Conservation (phyloP, 116 monocot species). For the Dioscorea cayenensis region DNA sequence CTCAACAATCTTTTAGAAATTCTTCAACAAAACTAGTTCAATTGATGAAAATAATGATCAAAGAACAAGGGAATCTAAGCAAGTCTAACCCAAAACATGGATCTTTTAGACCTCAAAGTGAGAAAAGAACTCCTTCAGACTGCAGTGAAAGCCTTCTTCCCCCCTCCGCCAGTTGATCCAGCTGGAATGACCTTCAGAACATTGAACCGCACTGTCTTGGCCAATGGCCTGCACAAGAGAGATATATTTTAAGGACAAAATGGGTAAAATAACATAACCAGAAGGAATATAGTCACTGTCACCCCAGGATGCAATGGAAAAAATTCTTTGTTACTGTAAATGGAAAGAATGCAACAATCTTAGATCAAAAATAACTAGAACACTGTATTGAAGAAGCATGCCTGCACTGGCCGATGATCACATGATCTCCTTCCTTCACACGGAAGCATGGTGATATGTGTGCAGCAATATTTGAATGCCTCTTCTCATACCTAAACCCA, state of each 20-base stretch:
- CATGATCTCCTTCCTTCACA: slow-evolving; percentile 1
- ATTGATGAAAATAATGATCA: no score
- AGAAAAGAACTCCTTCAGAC: not conserved
- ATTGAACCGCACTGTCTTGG: not conserved
- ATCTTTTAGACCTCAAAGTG: no score
- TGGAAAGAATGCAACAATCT: not conserved
- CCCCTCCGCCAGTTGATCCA: not conserved
- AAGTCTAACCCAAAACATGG: no score
- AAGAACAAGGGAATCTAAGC: no score
- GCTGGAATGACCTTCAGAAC: not conserved
- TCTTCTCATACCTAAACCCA: not conserved
- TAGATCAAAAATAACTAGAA: not conserved
- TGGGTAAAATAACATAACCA: not conserved
- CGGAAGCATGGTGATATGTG: not conserved
- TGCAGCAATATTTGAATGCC: not conserved
- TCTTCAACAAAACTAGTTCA: no score
- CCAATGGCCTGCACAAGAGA: not conserved
- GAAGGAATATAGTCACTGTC: not conserved
- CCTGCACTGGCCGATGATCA: not conserved
- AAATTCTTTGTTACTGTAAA: no score
- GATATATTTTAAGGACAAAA: not conserved
- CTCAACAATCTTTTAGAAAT: no score
- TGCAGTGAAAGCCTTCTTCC: not conserved
- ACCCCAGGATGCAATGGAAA: not conserved
- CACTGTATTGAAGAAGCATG: not conserved